Percentiles rank a stretch among this genome's conserved stretches.
Evolutionary conservation across 2,329 filamentous ascomycete genomes (phyloP).

Genomic region (Byssochlamys sp.): DNA sequence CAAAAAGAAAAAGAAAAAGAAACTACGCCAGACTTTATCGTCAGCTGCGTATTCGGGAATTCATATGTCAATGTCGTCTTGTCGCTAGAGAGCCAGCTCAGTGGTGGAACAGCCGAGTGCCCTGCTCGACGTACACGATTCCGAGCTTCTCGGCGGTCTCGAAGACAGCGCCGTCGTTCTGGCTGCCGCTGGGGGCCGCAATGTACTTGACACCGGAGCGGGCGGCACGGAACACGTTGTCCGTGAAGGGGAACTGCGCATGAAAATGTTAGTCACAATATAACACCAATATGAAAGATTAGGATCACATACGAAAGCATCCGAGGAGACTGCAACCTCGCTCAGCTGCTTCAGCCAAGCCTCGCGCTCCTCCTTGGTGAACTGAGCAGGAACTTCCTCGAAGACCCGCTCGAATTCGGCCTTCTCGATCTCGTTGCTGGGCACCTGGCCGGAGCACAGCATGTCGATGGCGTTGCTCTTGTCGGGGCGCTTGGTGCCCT

Average conservation of each 20-base stretch:
- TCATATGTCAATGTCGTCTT: background rate
- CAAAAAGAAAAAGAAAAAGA: background rate
- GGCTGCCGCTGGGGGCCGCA: conserved; percentile 74
- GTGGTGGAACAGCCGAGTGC: conserved; percentile 87
- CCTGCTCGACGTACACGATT: conserved; percentile 93
- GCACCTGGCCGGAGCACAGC: conserved; percentile 81
- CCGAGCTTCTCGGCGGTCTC: conserved; percentile 83
- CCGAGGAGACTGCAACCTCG: conserved; percentile 74
- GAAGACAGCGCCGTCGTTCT: conserved; percentile 44
- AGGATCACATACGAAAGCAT: conserved; percentile 70
- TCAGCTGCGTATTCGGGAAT: background rate
- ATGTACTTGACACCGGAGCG: conserved; percentile 92
- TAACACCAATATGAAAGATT: background rate
- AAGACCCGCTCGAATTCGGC: conserved; percentile 82
- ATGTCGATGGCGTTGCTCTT: conserved; percentile 98
- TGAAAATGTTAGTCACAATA: conserved; percentile 3
- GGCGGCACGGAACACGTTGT: conserved; percentile 88
- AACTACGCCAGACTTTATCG: background rate
- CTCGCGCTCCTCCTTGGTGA: conserved; percentile 73
- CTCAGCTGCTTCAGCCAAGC: conserved; percentile 73
- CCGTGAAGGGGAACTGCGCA: conserved; percentile 82
- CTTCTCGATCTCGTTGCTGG: conserved; percentile 71
- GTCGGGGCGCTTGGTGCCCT: conserved; percentile 88
- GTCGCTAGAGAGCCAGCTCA: conserved; percentile 36
- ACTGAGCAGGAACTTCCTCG: conserved; percentile 73